phyloP scores from a whole-genome alignment of 306 rosid species.

The Castanea sativa region DNA sequence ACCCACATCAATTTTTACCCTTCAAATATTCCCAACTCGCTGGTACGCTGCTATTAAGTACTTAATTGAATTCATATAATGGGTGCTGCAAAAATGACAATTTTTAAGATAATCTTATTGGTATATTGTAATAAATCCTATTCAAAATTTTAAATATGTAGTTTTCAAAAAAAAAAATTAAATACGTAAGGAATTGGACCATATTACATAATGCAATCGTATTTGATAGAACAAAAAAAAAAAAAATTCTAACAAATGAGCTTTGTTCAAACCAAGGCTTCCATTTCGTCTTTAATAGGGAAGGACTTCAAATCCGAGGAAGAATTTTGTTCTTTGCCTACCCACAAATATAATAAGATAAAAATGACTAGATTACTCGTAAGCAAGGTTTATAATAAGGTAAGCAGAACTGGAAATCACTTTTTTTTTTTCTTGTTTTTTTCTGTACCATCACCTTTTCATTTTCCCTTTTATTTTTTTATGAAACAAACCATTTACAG shows the following conservation, averaged over 20 bases:
- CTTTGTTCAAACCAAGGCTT: conserved; percentile 34
- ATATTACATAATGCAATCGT: background rate
- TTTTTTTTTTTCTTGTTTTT: too few species aligned
- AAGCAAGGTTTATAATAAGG: too few species aligned
- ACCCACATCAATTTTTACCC: conserved; percentile 10
- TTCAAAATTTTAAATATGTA: too few species aligned
- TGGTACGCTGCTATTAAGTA: background rate
- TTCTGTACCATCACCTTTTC: too few species aligned
- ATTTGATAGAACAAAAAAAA: background rate
- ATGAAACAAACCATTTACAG: too few species aligned
- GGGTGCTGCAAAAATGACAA: background rate
- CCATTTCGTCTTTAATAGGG: conserved; percentile 28
- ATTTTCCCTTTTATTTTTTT: too few species aligned
- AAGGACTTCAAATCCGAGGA: conserved; percentile 28
- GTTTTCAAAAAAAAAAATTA: too few species aligned
- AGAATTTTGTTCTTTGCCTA: background rate
- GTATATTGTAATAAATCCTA: background rate
- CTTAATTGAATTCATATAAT: background rate
- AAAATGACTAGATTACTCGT: too few species aligned
- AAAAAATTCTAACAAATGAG: conserved; percentile 9
- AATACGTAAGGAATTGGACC: background rate
- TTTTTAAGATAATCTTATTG: background rate
- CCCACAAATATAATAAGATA: background rate
- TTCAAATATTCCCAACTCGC: background rate
- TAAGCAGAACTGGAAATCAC: too few species aligned